A percentile compares a stretch with the other conserved stretches of the same genome.
These are phyloP conservation scores for Apiospora aurea DNA, from an alignment of 2,329 filamentous ascomycete genomes.

Conservation along the genomic window DNA sequence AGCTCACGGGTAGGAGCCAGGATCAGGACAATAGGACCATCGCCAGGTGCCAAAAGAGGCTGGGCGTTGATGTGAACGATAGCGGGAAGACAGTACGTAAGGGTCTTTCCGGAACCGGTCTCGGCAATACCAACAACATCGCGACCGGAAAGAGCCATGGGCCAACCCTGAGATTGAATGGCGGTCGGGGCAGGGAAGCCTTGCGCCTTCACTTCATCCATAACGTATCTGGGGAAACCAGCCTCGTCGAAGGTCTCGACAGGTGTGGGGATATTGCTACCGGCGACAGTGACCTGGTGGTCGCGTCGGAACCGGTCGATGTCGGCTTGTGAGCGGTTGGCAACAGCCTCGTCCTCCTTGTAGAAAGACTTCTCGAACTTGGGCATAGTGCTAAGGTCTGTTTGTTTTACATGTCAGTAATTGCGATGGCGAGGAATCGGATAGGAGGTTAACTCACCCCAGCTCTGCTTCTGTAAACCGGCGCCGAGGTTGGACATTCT, in stretches of 20 bases:
- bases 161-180: slow-evolving; percentile 98
- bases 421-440: slow-evolving; percentile 23
- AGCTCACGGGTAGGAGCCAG: slow-evolving; percentile 97
- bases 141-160: slow-evolving; percentile 96
- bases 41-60: slow-evolving; percentile 91
- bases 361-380: slow-evolving; percentile 99
- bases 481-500: slow-evolving; percentile 92
- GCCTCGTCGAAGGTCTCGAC: slow-evolving; percentile 98
- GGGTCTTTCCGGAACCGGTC: slow-evolving; percentile 98
- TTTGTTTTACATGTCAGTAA: slow-evolving; percentile 33
- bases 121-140: slow-evolving; percentile 99
- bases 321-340: slow-evolving; percentile 75
- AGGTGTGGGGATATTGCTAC: slow-evolving; percentile 84
- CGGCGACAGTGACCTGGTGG: slow-evolving; percentile 84
- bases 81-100: slow-evolving; percentile 96
- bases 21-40: slow-evolving; percentile 95
- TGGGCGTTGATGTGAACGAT: slow-evolving; percentile 99
- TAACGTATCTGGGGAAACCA: slow-evolving; percentile 94
- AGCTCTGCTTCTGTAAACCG: slow-evolving; percentile 85
- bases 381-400: slow-evolving; percentile 79
- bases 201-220: slow-evolving; percentile 98
- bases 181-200: slow-evolving; percentile 93
- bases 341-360: slow-evolving; percentile 88
- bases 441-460: slow-evolving; percentile 60
- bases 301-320: slow-evolving; percentile 88